A percentile compares a stretch with the other conserved stretches of the same genome.
These are phyloP conservation scores for Saururus chinensis DNA, from an alignment of 164 flowering plant genomes.

Conservation along the genomic window DNA sequence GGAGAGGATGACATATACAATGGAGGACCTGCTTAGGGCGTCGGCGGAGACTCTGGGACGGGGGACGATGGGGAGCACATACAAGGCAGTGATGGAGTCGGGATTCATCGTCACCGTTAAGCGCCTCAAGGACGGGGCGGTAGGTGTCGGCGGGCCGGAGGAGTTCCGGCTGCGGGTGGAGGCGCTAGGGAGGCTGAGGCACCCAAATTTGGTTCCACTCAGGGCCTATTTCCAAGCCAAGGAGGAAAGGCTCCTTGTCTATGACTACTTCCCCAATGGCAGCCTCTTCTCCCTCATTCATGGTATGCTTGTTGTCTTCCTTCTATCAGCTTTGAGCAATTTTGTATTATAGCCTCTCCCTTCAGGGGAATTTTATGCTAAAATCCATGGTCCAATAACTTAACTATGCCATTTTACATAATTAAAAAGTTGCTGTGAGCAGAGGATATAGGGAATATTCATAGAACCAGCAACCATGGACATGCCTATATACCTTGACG, in stretches of 20 bases:
- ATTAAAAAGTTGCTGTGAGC: no score
- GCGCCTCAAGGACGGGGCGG: slow-evolving; percentile 49
- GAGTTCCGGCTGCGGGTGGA: slow-evolving; percentile 62
- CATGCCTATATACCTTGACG: no score
- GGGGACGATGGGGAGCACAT: slow-evolving; percentile 81
- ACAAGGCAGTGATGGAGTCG: slow-evolving; percentile 90
- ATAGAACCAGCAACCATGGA: no score
- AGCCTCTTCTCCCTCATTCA: slow-evolving; percentile 86
- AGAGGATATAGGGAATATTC: no score
- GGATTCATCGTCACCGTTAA: slow-evolving; percentile 89
- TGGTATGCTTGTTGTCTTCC: slow-evolving; percentile 26
- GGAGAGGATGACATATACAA: slow-evolving; percentile 55
- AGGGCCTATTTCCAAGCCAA: slow-evolving; percentile 92
- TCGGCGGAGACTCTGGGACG: slow-evolving; percentile 92
- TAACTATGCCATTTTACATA: no score
- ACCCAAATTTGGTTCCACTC: slow-evolving; percentile 74
- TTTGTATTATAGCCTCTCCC: no score
- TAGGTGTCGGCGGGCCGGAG: slow-evolving; percentile 38
- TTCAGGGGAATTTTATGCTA: no score
- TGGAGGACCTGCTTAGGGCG: slow-evolving; percentile 80
- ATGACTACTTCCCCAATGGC: slow-evolving; percentile 94
- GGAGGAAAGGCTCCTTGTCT: slow-evolving; percentile 86
- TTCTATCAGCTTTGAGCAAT: background rate
- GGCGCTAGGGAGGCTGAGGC: slow-evolving; percentile 54
- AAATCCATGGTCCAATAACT: no score